Base-by-base conservation (phyloP, 192 early-diverging fungal genomes). In the Paraglomus occultum region DNA sequence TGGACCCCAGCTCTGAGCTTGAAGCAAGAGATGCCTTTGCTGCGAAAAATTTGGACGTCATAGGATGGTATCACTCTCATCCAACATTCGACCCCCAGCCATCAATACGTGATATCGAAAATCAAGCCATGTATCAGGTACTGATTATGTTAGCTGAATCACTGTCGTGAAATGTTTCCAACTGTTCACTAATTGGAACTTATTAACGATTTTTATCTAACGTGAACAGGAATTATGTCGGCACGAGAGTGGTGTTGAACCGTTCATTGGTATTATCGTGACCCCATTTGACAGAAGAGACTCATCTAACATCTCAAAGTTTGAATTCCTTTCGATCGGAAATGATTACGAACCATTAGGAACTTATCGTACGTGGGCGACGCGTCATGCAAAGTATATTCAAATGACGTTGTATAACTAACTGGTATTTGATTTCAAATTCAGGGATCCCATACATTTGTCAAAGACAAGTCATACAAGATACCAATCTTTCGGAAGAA, bases 21-120 rank as follows among this genome's bases (percentile, higher is more conserved):
- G 82, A 87, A 45, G 95, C 95, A 0, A 83, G 92, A 9, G 84
- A 88, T 48, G 83, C 75, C 17, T 97, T 97, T 76, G 80, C 77
- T 0, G 73, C 72, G 6, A 77, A 80, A 70, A 84, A 85, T 0
- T 81, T 83, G 54, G 74, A 74, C 18, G 90, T 91, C 1, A 93
- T 96, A 40, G 95, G 95, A 57, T 97, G 95, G 95, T 97, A 95
- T 81, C 95, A 97, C 74, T 95, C 94, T 44, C 95, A 97, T 76
- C 95, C 95, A 42, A 91, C 91, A 0, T 97, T 97, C 70, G 92
- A 92, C 47, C 89, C 94, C 5, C 87, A 86, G 46, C 95, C 95
- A 44, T 91, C 89, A 51, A 85, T 94, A 12, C 84, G 93, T 72
- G 95, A 97, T 74, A 90, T 95, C 69, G 91, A 92, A 76, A 96